Evolutionary conservation across 2,329 filamentous ascomycete species (phyloP).

Genomic region (Hypoxylon sp.): DNA sequence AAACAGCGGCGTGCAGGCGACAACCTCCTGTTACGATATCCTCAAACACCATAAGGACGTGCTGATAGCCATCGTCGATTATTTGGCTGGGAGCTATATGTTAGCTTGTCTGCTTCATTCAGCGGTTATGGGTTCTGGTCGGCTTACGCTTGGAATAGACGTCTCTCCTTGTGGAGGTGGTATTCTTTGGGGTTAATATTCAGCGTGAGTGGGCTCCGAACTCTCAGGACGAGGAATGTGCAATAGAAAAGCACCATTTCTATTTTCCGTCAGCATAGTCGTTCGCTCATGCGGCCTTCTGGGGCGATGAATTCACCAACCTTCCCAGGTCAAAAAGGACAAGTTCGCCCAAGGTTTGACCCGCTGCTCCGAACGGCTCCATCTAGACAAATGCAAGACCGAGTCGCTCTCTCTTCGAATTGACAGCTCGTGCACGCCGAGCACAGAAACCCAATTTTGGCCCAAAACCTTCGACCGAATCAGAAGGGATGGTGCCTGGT

Average conservation of each 20-base stretch:
- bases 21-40: slow-evolving; percentile 64
- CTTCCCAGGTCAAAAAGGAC: slow-evolving; percentile 73
- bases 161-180: slow-evolving; percentile 63
- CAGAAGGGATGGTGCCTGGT: slow-evolving; percentile 64
- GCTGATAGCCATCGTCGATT: slow-evolving; percentile 67
- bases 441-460: slow-evolving; percentile 63
- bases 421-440: slow-evolving; percentile 69
- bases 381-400: slow-evolving; percentile 65
- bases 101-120: slow-evolving; percentile 4
- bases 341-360: slow-evolving; percentile 69
- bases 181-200: slow-evolving; percentile 63
- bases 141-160: slow-evolving; percentile 70
- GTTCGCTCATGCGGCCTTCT: not conserved
- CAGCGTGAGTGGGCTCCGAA: slow-evolving; percentile 62
- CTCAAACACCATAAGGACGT: slow-evolving; percentile 68
- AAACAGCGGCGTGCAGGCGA: slow-evolving; percentile 70
- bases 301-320: slow-evolving; percentile 55
- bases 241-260: slow-evolving; percentile 73
- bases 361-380: slow-evolving; percentile 61
- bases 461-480: slow-evolving; percentile 61
- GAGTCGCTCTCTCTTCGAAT: slow-evolving; percentile 65
- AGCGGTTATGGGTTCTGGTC: not conserved
- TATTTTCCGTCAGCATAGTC: slow-evolving; percentile 51
- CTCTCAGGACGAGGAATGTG: slow-evolving; percentile 70
- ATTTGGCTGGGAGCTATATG: slow-evolving; percentile 63